phyloP scores from a whole-genome alignment of 2,329 filamentous ascomycete species.

The Penicillium corylophilum region DNA sequence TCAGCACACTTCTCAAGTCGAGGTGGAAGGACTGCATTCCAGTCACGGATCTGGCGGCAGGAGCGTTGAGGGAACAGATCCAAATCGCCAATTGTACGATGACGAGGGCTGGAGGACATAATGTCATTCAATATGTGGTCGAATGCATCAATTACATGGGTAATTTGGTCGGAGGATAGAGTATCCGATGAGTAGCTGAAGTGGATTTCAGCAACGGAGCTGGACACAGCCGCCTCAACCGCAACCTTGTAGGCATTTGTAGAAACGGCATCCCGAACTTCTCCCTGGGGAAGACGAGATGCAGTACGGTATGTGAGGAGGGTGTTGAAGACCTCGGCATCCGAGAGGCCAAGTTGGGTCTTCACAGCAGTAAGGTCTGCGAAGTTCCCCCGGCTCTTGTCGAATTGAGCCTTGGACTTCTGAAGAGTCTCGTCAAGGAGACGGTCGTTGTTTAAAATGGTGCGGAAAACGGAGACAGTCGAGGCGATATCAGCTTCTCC shows the following conservation, averaged over 20 bases:
- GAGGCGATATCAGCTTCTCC: conserved; percentile 33
- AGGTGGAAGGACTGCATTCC: conserved; percentile 34
- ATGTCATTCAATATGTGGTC: conserved; percentile 33
- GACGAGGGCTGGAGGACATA: conserved; percentile 10
- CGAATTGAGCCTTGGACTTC: conserved; percentile 20
- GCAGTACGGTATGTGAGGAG: conserved; percentile 24
- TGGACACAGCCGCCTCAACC: conserved; percentile 29
- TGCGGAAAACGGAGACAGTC: conserved; percentile 21
- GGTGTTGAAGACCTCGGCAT: conserved; percentile 32
- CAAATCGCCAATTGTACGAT: conserved; percentile 27
- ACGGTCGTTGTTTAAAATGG: conserved; percentile 27
- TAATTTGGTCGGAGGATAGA: conserved; percentile 43
- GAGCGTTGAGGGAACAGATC: conserved; percentile 33
- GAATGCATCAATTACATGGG: conserved; percentile 35
- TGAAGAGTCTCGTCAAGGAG: conserved; percentile 22
- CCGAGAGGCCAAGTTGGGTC: conserved; percentile 26
- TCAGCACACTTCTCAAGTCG: conserved; percentile 36
- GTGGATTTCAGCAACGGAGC: conserved; percentile 47
- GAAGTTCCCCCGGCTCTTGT: conserved; percentile 19
- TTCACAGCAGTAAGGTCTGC: conserved; percentile 25
- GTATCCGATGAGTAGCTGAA: conserved; percentile 53
- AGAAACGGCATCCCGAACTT: conserved; percentile 1
- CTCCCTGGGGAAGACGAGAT: conserved; percentile 6
- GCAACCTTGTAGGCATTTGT: conserved; percentile 26
- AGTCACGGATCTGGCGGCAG: conserved; percentile 31